Conservation (phyloP, 768 basidiomycete species). For the Leccinum variicolor region DNA sequence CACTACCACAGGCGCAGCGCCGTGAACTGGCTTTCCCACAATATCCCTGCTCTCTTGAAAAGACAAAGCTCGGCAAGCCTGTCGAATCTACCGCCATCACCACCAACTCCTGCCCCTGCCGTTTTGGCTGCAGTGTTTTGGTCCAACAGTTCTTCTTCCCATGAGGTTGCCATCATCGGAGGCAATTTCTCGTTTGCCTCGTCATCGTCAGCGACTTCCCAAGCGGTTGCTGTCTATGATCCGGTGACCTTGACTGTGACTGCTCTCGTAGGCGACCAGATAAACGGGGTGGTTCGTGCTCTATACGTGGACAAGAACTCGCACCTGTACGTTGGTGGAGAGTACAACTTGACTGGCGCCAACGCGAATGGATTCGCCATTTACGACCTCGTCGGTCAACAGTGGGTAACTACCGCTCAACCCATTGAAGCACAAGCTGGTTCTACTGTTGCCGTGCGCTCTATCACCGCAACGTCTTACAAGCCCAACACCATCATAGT, state of each 20-base stretch:
- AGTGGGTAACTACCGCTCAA: constrained; percentile 62
- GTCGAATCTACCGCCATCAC: constrained; percentile 50
- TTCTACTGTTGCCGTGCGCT: constrained; percentile 61
- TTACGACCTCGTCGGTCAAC: constrained; percentile 66
- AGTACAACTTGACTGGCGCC: constrained; percentile 63
- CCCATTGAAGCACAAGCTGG: constrained; percentile 56
- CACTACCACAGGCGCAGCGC: constrained; percentile 34
- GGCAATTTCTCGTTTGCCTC: constrained; percentile 79
- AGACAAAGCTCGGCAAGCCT: constrained; percentile 52
- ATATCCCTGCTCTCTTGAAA: constrained; percentile 39
- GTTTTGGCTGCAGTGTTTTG: constrained; percentile 87
- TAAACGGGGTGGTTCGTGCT: constrained; percentile 76
- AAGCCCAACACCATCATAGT: constrained; percentile 67
- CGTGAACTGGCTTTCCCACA: constrained; percentile 48
- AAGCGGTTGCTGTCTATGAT: constrained; percentile 73
- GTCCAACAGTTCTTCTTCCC: constrained; percentile 69
- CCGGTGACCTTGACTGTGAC: constrained; percentile 43
- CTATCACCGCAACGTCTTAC: constrained; percentile 60
- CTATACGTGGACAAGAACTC: constrained; percentile 64
- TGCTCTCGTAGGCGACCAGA: constrained; percentile 55
- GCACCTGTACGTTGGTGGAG: constrained; percentile 78
- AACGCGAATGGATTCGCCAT: constrained; percentile 68
- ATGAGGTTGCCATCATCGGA: constrained; percentile 75
- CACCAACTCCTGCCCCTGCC: constrained; percentile 67
- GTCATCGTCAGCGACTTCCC: constrained; percentile 38